Percentiles rank a stretch among this genome's conserved stretches.
These are phyloP conservation scores for Ascochyta clinopodiicola DNA, from an alignment of 2,329 filamentous ascomycete species.

Conservation along the genomic window DNA sequence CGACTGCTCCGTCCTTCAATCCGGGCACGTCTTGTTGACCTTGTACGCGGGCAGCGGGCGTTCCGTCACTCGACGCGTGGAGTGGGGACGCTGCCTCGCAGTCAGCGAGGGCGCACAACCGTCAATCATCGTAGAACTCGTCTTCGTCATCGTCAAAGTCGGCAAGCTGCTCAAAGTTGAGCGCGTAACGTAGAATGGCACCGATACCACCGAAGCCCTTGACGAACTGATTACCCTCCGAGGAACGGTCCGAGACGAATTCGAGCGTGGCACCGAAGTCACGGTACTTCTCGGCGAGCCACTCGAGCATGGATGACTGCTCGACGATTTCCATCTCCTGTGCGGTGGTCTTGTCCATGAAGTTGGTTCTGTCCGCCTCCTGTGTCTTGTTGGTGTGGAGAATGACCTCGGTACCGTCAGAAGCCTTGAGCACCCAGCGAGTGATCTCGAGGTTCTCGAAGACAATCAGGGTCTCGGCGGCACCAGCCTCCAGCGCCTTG, in stretches of 20 bases:
- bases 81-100: conserved; percentile 83
- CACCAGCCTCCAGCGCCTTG: conserved; percentile 94
- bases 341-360: conserved; percentile 94
- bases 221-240: conserved; percentile 99
- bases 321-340: conserved; percentile 96
- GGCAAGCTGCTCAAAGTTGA: conserved; percentile 99
- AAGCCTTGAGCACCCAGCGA: conserved; percentile 86
- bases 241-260: conserved; percentile 96
- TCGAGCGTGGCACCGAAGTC: conserved; percentile 95
- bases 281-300: conserved; percentile 98
- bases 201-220: conserved; percentile 99
- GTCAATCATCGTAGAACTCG: conserved; percentile 96
- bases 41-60: conserved; percentile 55
- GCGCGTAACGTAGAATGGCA: conserved; percentile 96
- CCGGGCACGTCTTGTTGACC: conserved; percentile 43
- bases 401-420: conserved; percentile 72
- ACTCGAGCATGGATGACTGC: conserved; percentile 95
- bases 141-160: conserved; percentile 80
- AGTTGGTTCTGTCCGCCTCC: conserved; percentile 79
- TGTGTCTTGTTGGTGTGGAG: conserved; percentile 89
- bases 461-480: conserved; percentile 91
- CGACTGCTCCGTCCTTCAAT: conserved; percentile 38
- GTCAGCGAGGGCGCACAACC: conserved; percentile 82
- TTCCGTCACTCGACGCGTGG: conserved; percentile 60
- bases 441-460: conserved; percentile 97